Evolutionary conservation across 176 grass and related monocot genomes (phyloP), one percentile per base, ranked within the genome.

Genomic region (Otatea glauca): DNA sequence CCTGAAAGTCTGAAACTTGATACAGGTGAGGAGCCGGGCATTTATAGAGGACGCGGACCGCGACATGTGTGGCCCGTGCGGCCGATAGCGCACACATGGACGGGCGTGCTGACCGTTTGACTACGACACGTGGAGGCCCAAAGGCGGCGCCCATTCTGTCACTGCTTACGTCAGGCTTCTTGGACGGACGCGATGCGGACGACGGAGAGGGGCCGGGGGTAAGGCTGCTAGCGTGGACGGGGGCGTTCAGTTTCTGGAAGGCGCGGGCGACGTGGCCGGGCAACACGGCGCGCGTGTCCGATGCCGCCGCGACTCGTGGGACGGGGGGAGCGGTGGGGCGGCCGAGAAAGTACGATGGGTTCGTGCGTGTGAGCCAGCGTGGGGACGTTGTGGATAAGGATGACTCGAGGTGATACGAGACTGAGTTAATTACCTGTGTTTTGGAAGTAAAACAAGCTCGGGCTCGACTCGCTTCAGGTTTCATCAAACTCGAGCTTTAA

Each of bases 1-100:
- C 87, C n/a, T n/a, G n/a, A n/a, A n/a, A n/a, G n/a, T n/a, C 84
- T 96, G 84, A 96, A 96, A 96, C 89, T 88, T 93, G 68, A 78
- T 73, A 73, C 83, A 77, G 11, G 84, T 63, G 86, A 79, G 91
- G 85, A 84, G 84, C 78, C 7, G 2, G 4, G 63, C 66, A 89
- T 93, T 91, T 96, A 93, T 96, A 96, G 74, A 24, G 56, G 27
- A 11, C 21, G 8, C 0, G 71, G 73, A 80, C 49, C 0, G 62
- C 76, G 89, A 96, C 91, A 82, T 88, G 86, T 91, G 86, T 59
- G 83, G 84, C 27, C 21, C 14, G 84, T 16, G 82, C 49, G 18
- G 49, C 10, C 61, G 27, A 27, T 68, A 83, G 65, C 55, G 47
- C 89, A 58, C 81, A 81, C 83, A 78, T 80, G 84, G 85, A n/a